These are phyloP conservation scores for Ophiosphaerella herpotricha DNA, from an alignment of 2,329 filamentous ascomycete species.

Conservation along the genomic window DNA sequence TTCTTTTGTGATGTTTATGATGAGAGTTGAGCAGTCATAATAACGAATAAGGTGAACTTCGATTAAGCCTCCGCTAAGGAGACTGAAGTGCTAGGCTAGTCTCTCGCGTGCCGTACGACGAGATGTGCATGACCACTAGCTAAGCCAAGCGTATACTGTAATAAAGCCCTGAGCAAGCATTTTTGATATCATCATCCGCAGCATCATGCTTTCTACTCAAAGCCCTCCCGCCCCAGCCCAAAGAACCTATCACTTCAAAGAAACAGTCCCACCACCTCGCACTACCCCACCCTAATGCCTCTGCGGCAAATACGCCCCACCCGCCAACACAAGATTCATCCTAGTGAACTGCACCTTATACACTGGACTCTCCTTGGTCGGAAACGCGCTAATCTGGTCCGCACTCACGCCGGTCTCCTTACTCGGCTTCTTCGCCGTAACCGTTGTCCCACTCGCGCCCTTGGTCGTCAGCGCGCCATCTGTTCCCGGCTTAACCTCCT, in stretches of 20 bases:
- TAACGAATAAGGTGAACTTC: not conserved
- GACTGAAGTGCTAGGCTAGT: not conserved
- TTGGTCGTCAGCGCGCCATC: constrained; percentile 58
- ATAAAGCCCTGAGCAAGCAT: too few species aligned
- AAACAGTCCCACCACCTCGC: not conserved
- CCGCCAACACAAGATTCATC: constrained; percentile 92
- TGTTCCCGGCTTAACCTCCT: constrained; percentile 54
- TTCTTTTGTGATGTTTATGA: constrained; percentile 5
- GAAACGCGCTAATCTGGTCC: constrained; percentile 92
- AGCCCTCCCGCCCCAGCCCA: too few species aligned
- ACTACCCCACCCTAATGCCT: constrained; percentile 1
- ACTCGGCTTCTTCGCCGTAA: constrained; percentile 67
- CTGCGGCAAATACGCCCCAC: constrained; percentile 67
- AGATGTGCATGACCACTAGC: not conserved
- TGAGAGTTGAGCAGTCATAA: not conserved
- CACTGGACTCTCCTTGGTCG: constrained; percentile 94
- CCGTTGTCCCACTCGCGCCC: constrained; percentile 52
- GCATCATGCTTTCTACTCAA: too few species aligned
- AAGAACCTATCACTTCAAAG: too few species aligned
- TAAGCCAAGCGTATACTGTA: too few species aligned
- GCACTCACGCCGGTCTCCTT: constrained; percentile 90
- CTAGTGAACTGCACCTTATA: constrained; percentile 91
- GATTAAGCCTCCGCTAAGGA: not conserved
- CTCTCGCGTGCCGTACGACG: not conserved
- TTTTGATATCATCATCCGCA: too few species aligned